Evolutionary conservation across 495 filamentous ascomycete species (phyloP).

Genomic region (Trichoderma parareesei): DNA sequence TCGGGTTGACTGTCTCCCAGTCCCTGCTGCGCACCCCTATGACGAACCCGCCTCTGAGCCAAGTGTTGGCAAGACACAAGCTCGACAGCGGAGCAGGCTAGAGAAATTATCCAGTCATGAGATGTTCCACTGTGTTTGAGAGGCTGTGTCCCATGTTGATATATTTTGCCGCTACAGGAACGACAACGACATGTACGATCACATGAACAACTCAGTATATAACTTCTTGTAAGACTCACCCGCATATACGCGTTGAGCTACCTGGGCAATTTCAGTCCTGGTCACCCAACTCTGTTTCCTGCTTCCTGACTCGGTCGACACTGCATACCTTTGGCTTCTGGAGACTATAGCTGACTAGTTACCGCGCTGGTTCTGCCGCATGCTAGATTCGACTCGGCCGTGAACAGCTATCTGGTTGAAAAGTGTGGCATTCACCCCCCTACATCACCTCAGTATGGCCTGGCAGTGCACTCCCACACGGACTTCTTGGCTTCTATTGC

Average conservation of each 20-base stretch:
- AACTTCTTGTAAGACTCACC: conserved; percentile 50
- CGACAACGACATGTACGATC: conserved; percentile 95
- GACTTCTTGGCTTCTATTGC: conserved; percentile 79
- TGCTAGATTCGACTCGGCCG: conserved; percentile 65
- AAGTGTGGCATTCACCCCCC: conserved; percentile 69
- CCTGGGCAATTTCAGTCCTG: not conserved
- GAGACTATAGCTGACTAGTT: not conserved
- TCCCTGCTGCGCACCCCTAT: not conserved
- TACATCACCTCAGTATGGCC: conserved; percentile 58
- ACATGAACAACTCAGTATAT: conserved; percentile 80
- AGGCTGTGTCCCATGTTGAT: not conserved
- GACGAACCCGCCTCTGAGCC: not conserved
- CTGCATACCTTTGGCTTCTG: too few relatives aligned
- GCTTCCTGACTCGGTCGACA: not conserved
- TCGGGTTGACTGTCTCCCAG: not conserved
- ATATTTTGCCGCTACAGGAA: conserved; percentile 42
- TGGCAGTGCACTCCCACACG: conserved; percentile 76
- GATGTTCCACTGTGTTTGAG: not conserved
- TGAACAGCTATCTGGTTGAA: conserved; percentile 82
- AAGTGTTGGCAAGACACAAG: not conserved
- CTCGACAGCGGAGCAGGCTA: not conserved
- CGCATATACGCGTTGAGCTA: not conserved
- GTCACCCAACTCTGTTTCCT: not conserved
- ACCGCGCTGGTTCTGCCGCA: not conserved
- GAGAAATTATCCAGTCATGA: not conserved